Conservation (phyloP, 805 yeast species). For the Kuraishia hungarica region DNA sequence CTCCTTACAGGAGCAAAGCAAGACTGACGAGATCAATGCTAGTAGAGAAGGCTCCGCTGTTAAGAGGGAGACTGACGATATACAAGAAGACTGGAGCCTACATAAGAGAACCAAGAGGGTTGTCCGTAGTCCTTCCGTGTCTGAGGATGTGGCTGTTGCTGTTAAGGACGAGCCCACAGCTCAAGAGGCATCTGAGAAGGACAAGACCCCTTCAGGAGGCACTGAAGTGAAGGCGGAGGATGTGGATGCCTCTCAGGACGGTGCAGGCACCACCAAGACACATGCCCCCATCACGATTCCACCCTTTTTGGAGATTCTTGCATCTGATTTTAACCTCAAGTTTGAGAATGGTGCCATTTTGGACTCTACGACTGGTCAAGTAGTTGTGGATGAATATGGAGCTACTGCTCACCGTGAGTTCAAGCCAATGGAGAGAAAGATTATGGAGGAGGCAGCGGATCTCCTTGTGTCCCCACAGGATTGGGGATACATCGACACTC, state of each 20-base stretch:
- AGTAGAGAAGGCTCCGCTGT: no score
- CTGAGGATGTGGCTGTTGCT: not conserved
- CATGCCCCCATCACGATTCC: no score
- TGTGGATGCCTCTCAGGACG: not conserved
- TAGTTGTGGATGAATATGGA: slow-evolving; percentile 28
- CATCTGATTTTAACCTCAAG: slow-evolving; percentile 16
- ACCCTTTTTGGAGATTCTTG: no score
- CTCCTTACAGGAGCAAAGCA: not conserved
- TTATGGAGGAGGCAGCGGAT: slow-evolving; percentile 58
- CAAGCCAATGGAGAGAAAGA: slow-evolving; percentile 43
- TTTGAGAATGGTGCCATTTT: slow-evolving; percentile 18
- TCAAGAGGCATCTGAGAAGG: not conserved
- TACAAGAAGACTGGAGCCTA: not conserved
- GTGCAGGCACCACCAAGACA: no score
- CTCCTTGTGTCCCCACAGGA: slow-evolving; percentile 40
- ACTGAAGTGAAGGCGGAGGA: slow-evolving; percentile 16
- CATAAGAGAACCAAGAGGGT: not conserved
- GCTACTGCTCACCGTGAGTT: slow-evolving; percentile 21
- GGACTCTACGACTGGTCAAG: slow-evolving; percentile 11
- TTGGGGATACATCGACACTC: slow-evolving; percentile 67
- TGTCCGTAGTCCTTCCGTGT: not conserved
- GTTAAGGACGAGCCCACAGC: not conserved
- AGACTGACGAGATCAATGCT: no score
- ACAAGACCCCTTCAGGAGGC: not conserved
- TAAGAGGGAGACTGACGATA: no score